These are phyloP conservation scores for Glomus cerebriforme DNA, from an alignment of 192 early-diverging fungal genomes.

Conservation along the genomic window DNA sequence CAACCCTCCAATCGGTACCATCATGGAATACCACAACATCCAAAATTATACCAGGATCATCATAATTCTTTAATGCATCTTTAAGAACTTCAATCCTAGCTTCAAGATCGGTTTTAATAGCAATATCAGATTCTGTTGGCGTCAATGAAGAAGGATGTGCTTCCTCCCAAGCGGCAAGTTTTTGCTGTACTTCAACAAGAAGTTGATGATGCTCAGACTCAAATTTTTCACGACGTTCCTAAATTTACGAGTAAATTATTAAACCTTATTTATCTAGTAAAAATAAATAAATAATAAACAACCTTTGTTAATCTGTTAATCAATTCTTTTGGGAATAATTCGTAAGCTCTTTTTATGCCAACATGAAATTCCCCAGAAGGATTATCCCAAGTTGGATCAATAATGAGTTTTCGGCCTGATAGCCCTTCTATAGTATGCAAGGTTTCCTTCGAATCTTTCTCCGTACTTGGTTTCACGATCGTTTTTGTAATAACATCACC, in stretches of 20 bases:
- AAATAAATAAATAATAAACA: not conserved
- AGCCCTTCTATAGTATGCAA: constrained; percentile 60
- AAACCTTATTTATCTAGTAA: not conserved
- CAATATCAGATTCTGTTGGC: constrained; percentile 44
- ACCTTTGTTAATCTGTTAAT: constrained; percentile 55
- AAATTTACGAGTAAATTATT: not conserved
- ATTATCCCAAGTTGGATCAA: constrained; percentile 74
- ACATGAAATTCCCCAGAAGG: constrained; percentile 83
- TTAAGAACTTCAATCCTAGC: constrained; percentile 68
- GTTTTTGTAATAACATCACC: constrained; percentile 71
- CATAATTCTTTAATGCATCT: constrained; percentile 57
- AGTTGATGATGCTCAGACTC: constrained; percentile 49
- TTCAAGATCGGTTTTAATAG: constrained; percentile 59
- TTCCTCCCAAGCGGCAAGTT: constrained; percentile 51
- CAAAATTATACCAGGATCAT: constrained; percentile 75
- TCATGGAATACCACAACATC: constrained; percentile 90
- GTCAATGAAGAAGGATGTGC: constrained; percentile 35
- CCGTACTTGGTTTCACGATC: constrained; percentile 53
- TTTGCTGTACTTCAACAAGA: constrained; percentile 45
- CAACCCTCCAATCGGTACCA: constrained; percentile 85
- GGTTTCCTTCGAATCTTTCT: constrained; percentile 48
- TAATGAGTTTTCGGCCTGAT: constrained; percentile 73
- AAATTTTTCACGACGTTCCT: constrained; percentile 54
- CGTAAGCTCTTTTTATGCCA: constrained; percentile 76
- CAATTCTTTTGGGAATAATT: constrained; percentile 70